These are phyloP conservation scores for Streptanthus diversifolius DNA, from an alignment of 345 rosid genomes.

Conservation along the genomic window DNA sequence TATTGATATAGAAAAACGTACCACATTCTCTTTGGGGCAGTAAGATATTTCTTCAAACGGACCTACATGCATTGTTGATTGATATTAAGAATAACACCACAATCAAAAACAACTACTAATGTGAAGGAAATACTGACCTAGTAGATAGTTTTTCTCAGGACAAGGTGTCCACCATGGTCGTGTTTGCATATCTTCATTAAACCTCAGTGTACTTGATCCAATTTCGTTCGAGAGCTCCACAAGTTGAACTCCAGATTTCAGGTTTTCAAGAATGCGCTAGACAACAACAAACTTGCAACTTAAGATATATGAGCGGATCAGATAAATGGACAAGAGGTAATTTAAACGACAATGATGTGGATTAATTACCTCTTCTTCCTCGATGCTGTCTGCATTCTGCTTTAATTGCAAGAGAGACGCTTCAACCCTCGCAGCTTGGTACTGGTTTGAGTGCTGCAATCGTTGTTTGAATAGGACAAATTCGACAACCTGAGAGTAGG, in stretches of 20 bases:
- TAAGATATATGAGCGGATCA: constrained; percentile 10
- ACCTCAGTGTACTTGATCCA: constrained; percentile 59
- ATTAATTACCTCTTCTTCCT: constrained; percentile 64
- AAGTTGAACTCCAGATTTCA: constrained; percentile 61
- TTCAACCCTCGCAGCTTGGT: constrained; percentile 71
- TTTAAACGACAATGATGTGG: not conserved
- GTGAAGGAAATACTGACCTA: constrained; percentile 47
- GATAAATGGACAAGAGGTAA: not conserved
- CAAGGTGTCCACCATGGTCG: constrained; percentile 99
- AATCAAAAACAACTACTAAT: not conserved
- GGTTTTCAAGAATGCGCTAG: constrained; percentile 66
- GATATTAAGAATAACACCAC: constrained; percentile 9
- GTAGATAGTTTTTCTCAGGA: constrained; percentile 71
- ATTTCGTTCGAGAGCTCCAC: constrained; percentile 80
- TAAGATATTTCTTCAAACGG: constrained; percentile 81
- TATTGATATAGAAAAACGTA: constrained; percentile 27
- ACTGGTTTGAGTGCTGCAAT: constrained; percentile 78
- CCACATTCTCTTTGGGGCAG: constrained; percentile 60
- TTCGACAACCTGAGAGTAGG: constrained; percentile 72
- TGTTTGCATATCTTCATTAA: constrained; percentile 84
- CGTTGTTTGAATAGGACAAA: constrained; percentile 92
- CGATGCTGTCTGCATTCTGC: constrained; percentile 68
- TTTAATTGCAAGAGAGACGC: constrained; percentile 67
- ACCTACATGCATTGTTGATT: constrained; percentile 44
- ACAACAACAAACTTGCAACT: constrained; percentile 15